A percentile compares a stretch with the other conserved stretches of the same genome.
Evolutionary conservation across 2,329 filamentous ascomycete genomes (phyloP).

Genomic region (Dissoconium aciculare): DNA sequence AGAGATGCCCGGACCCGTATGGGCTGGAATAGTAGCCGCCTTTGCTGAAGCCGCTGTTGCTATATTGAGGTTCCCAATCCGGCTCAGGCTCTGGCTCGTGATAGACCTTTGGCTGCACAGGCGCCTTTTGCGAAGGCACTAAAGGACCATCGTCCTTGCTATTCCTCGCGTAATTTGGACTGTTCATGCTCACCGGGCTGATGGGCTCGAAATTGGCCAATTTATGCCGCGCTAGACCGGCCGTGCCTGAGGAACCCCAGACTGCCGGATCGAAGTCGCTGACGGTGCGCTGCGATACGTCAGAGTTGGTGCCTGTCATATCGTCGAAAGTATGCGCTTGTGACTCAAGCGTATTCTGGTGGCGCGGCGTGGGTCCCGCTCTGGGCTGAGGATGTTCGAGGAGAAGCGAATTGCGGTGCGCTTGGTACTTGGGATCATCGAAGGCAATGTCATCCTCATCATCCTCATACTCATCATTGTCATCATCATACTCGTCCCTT

Average conservation of each 20-base stretch:
- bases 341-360: conserved; percentile 57
- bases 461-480: conserved; percentile 14
- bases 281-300: conserved; percentile 22
- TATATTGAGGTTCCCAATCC: conserved; percentile 20
- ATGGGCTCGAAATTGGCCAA: conserved; percentile 15
- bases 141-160: conserved; percentile 42
- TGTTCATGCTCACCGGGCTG: conserved; percentile 18
- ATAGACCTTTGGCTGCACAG: conserved; percentile 6
- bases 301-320: conserved; percentile 19
- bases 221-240: conserved; percentile 20
- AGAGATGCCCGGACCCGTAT: conserved; percentile 24
- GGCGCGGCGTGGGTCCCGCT: conserved; percentile 57
- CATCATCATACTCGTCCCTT: conserved; percentile 10
- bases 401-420: conserved; percentile 66
- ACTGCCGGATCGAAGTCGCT: conserved; percentile 31
- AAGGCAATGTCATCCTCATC: conserved; percentile 18
- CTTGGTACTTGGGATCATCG: conserved; percentile 64
- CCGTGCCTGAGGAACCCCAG: conserved; percentile 31
- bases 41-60: conserved; percentile 23
- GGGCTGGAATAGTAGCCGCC: conserved; percentile 23
- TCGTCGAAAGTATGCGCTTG: conserved; percentile 45
- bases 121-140: conserved; percentile 32
- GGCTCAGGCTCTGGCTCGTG: conserved; percentile 7
- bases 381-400: conserved; percentile 67
- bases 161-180: conserved; percentile 20